Conservation (phyloP, 2,329 filamentous ascomycete species). For the Fusarium protoensiforme region DNA sequence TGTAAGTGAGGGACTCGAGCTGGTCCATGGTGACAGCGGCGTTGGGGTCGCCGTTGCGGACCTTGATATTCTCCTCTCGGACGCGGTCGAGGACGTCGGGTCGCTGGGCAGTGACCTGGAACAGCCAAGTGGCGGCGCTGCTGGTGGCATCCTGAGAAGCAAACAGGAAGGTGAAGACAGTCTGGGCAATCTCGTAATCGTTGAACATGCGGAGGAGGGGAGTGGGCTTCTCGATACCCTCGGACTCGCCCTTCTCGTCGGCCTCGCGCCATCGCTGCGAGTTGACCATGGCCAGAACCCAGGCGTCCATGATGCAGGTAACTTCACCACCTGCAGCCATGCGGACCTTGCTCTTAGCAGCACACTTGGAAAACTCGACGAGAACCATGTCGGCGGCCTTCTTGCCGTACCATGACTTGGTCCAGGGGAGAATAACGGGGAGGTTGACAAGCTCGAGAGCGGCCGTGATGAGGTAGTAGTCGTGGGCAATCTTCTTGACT, state of each 20-base stretch:
- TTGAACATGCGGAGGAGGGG: slow-evolving; percentile 87
- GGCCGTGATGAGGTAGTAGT: slow-evolving; percentile 96
- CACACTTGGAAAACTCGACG: slow-evolving; percentile 88
- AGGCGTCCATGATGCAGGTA: slow-evolving; percentile 94
- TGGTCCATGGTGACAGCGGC: slow-evolving; percentile 82
- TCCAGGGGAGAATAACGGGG: slow-evolving; percentile 94
- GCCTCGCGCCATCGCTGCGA: slow-evolving; percentile 85
- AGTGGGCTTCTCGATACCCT: slow-evolving; percentile 81
- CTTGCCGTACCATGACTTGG: slow-evolving; percentile 97
- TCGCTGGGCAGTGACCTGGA: slow-evolving; percentile 92
- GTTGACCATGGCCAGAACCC: slow-evolving; percentile 89
- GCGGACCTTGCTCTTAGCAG: slow-evolving; percentile 90
- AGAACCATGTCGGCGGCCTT: slow-evolving; percentile 94
- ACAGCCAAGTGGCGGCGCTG: slow-evolving; percentile 93
- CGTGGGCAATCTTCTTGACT: slow-evolving; percentile 93
- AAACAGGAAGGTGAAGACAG: slow-evolving; percentile 95
- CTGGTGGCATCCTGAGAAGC: slow-evolving; percentile 97
- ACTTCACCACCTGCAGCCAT: slow-evolving; percentile 90
- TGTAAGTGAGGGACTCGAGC: slow-evolving; percentile 89
- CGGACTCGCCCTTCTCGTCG: slow-evolving; percentile 77
- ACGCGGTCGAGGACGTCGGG: slow-evolving; percentile 92
- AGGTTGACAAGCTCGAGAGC: slow-evolving; percentile 98
- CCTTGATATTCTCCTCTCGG: slow-evolving; percentile 86
- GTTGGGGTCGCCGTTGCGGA: slow-evolving; percentile 79
- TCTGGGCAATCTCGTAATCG: slow-evolving; percentile 92